Evolutionary conservation across 2,329 filamentous ascomycete species (phyloP).

Genomic region (Neofusicoccum ribis): DNA sequence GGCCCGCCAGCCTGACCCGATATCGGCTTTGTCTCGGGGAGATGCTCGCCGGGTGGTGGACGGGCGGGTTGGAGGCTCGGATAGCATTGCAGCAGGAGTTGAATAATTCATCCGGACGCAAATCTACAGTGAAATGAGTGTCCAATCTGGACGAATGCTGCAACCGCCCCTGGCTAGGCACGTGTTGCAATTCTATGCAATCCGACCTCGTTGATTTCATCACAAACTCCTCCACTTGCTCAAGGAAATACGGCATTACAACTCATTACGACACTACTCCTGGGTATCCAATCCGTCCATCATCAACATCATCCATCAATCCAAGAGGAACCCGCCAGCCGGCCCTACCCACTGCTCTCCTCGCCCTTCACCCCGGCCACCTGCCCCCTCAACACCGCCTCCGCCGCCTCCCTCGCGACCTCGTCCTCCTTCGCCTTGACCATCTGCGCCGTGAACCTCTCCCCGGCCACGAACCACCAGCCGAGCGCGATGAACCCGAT

Average conservation of each 20-base stretch:
- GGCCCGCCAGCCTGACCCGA: not conserved
- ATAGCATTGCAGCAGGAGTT: too few species aligned
- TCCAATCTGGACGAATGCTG: too few species aligned
- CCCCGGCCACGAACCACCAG: slow-evolving; percentile 49
- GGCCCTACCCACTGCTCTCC: not conserved
- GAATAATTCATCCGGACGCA: too few species aligned
- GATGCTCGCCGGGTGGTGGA: not conserved
- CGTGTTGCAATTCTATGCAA: too few species aligned
- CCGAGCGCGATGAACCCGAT: slow-evolving; percentile 38
- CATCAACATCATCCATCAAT: not conserved
- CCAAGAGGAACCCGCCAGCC: not conserved
- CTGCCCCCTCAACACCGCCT: slow-evolving; percentile 9
- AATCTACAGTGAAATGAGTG: too few species aligned
- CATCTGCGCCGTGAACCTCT: slow-evolving; percentile 42
- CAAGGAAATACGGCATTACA: not conserved
- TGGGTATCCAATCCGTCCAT: not conserved
- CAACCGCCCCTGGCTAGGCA: too few species aligned
- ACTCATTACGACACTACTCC: not conserved
- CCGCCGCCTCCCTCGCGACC: not conserved
- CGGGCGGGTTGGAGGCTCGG: too few species aligned
- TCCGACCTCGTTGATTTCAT: too few species aligned
- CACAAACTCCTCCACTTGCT: too few species aligned
- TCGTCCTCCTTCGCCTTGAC: slow-evolving; percentile 27
- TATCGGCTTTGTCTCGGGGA: not conserved
- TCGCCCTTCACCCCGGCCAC: not conserved